Percentiles rank a stretch among this genome's conserved stretches.
These are phyloP conservation scores for Dillenia suffruticosa DNA, from an alignment of 164 flowering plant species.

Conservation along the genomic window DNA sequence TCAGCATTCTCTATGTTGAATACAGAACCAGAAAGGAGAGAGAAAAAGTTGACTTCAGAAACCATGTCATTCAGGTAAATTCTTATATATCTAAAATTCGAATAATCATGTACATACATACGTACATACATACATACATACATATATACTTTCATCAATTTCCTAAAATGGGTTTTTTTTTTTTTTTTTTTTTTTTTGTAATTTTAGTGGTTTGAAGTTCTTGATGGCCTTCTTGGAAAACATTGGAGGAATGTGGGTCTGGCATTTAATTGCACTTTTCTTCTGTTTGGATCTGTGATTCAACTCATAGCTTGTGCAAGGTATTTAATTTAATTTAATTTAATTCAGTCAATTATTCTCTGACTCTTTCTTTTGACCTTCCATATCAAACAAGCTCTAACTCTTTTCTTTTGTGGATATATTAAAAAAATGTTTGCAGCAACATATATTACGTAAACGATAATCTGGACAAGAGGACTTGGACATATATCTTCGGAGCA, in stretches of 20 bases:
- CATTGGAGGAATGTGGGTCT: conserved; percentile 98
- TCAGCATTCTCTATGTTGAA: conserved; percentile 79
- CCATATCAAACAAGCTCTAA: neutral
- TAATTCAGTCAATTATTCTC: neutral
- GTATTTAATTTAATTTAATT: conserved; percentile 24
- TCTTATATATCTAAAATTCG: no score
- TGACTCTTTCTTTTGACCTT: neutral
- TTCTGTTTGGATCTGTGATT: conserved; percentile 98
- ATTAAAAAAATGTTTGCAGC: conserved; percentile 37
- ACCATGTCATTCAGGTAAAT: conserved; percentile 86
- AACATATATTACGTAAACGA: conserved; percentile 98
- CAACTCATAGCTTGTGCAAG: conserved; percentile 99
- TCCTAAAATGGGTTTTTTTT: neutral
- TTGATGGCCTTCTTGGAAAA: conserved; percentile 94
- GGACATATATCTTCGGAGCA: conserved; percentile 99
- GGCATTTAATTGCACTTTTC: conserved; percentile 98
- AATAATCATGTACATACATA: no score
- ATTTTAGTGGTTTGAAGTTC: conserved; percentile 97
- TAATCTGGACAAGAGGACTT: conserved; percentile 96
- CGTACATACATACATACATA: neutral
- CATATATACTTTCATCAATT: neutral
- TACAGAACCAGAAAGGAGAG: conserved; percentile 83
- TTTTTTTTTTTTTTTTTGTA: neutral
- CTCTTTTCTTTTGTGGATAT: neutral
- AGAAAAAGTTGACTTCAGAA: conserved; percentile 79